phyloP scores from a whole-genome alignment of 495 filamentous ascomycete species.

The Penicillium paxilli region DNA sequence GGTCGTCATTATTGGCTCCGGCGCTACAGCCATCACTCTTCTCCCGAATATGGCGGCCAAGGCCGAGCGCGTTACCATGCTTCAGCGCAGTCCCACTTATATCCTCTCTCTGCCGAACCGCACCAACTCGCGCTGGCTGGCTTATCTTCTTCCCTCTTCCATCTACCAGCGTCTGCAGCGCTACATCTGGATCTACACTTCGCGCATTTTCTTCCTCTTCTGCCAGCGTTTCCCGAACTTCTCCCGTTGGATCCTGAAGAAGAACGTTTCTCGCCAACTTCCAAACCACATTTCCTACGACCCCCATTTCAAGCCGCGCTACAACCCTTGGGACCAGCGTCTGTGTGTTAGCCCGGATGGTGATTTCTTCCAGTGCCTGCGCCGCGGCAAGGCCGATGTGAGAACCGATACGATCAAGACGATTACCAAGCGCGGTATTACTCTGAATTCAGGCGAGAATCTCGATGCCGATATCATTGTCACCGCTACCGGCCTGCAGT shows the following conservation, averaged over 20 bases:
- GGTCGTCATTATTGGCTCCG: conserved; percentile 57
- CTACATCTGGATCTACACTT: conserved; percentile 44
- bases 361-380: conserved; percentile 69
- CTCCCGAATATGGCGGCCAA: conserved; percentile 44
- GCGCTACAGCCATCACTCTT: conserved; percentile 58
- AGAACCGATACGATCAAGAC: conserved; percentile 67
- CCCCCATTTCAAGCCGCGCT: conserved; percentile 70
- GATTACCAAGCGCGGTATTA: conserved; percentile 59
- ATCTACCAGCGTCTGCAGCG: conserved; percentile 40
- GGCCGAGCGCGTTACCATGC: conserved; percentile 52
- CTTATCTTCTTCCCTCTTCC: conserved; percentile 42
- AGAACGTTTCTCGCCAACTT: conserved; percentile 46
- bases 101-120: conserved; percentile 54
- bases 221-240: conserved; percentile 56
- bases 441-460: conserved; percentile 53
- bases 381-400: conserved; percentile 56
- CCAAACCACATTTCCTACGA: conserved; percentile 55
- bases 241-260: conserved; percentile 46
- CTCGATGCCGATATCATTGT: conserved; percentile 71
- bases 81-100: conserved; percentile 61
- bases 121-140: conserved; percentile 25
- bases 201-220: conserved; percentile 52
- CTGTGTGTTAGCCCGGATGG: conserved; percentile 69
- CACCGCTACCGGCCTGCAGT: conserved; percentile 69
- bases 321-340: conserved; percentile 74